Percentiles rank a stretch among this genome's conserved stretches.
Evolutionary conservation across 1,284 basidiomycete species (phyloP).

Genomic region (Tetrapyrgos nigripes): DNA sequence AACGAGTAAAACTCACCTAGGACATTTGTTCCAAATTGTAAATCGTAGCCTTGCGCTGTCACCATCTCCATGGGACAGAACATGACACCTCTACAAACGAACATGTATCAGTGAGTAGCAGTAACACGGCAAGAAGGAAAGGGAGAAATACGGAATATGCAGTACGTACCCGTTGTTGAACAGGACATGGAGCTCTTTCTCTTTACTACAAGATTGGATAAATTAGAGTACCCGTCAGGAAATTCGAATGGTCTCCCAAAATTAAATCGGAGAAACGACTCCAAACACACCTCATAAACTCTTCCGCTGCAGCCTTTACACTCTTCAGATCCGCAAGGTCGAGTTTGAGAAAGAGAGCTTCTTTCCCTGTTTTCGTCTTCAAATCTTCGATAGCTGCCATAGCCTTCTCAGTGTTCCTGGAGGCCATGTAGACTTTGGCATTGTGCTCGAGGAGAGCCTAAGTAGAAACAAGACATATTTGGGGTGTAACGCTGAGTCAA

Average conservation of each 20-base stretch:
- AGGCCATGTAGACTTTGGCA: constrained; percentile 72
- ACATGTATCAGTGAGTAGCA: too few species aligned
- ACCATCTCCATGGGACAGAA: constrained; percentile 40
- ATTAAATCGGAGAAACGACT: not conserved
- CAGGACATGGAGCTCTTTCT: constrained; percentile 34
- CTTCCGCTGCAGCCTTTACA: constrained; percentile 57
- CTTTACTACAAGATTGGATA: constrained; percentile 24
- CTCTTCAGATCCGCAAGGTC: constrained; percentile 65
- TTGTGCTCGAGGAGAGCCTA: constrained; percentile 60
- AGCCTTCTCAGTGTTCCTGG: constrained; percentile 54
- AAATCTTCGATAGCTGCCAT: constrained; percentile 58
- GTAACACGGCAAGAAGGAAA: too few species aligned
- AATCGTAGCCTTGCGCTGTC: constrained; percentile 62
- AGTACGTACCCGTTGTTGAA: constrained; percentile 38
- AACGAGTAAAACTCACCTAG: constrained; percentile 38
- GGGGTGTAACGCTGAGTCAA: too few species aligned
- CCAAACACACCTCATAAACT: constrained; percentile 48
- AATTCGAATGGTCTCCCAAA: too few species aligned
- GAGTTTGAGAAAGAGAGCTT: constrained; percentile 59
- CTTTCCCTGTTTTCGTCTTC: constrained; percentile 45
- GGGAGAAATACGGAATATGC: constrained; percentile 42
- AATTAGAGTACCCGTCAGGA: too few species aligned
- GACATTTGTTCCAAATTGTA: constrained; percentile 68
- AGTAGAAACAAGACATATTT: not conserved
- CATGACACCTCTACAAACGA: not conserved